A percentile compares a stretch with the other conserved stretches of the same genome.
Evolutionary conservation across 441 rosid species (phyloP).

Genomic region (Populus trichocarpa): DNA sequence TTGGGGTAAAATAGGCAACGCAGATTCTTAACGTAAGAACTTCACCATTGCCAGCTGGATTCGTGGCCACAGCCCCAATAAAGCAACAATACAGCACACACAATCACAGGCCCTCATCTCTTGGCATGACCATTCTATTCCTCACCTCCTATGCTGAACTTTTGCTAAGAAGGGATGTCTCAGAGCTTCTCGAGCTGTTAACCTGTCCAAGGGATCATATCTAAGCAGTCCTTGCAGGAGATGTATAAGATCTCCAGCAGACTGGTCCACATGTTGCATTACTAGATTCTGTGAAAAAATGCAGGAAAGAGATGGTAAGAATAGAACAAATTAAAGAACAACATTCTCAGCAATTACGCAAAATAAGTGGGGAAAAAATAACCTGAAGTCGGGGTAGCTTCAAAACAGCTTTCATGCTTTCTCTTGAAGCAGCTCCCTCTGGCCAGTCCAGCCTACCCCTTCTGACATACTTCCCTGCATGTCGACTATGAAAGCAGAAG

Average conservation of each 20-base stretch:
- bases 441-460: constrained; percentile 88
- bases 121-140: too few species aligned
- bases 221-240: constrained; percentile 65
- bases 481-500: constrained; percentile 41
- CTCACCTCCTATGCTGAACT: constrained; percentile 44
- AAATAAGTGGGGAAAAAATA: background rate
- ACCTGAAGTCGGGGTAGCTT: constrained; percentile 86
- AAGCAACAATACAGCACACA: background rate
- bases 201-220: constrained; percentile 60
- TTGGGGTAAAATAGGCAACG: background rate
- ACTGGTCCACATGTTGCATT: constrained; percentile 84
- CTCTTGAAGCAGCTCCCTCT: constrained; percentile 73
- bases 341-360: background rate
- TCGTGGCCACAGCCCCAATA: background rate
- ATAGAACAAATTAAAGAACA: background rate
- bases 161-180: constrained; percentile 62
- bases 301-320: background rate
- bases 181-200: constrained; percentile 72
- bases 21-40: background rate
- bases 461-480: constrained; percentile 70
- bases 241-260: constrained; percentile 79
- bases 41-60: background rate
- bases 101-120: background rate
- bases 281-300: constrained; percentile 46
- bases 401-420: constrained; percentile 63